Evolutionary conservation across 2,329 filamentous ascomycete genomes (phyloP).

Genomic region (Neocucurbitaria cava): DNA sequence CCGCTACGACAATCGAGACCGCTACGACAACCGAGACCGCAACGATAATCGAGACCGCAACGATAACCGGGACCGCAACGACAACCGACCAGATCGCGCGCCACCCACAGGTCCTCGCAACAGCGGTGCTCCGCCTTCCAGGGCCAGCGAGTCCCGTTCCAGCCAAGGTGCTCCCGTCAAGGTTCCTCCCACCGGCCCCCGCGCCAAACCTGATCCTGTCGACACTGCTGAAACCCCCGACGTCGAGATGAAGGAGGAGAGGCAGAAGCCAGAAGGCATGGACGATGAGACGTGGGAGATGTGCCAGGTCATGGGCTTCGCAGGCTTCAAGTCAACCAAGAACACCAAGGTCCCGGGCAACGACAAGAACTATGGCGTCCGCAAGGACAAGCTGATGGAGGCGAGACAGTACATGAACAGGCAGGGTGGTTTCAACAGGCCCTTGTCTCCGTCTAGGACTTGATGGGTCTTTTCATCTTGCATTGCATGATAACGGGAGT

Average conservation of each 20-base stretch:
- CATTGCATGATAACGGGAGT: no score
- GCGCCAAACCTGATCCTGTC: constrained; percentile 6
- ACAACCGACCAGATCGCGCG: constrained; percentile 12
- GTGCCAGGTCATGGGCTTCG: constrained; percentile 89
- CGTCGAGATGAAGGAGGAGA: constrained; percentile 37
- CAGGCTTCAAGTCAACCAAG: constrained; percentile 84
- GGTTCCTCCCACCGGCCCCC: constrained; percentile 16
- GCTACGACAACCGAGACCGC: no score
- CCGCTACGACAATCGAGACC: no score
- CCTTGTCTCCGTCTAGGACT: constrained; percentile 61
- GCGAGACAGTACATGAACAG: constrained; percentile 98
- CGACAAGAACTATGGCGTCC: constrained; percentile 74
- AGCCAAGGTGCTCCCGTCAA: constrained; percentile 11
- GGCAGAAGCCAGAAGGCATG: constrained; percentile 47
- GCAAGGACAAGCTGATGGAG: constrained; percentile 92
- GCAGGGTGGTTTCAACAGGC: constrained; percentile 80
- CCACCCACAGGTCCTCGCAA: constrained; percentile 39
- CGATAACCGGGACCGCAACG: constrained; percentile 10
- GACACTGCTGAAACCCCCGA: constrained; percentile 30
- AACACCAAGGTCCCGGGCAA: constrained; percentile 89
- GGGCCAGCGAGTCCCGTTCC: constrained; percentile 4
- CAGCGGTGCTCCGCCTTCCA: constrained; percentile 18
- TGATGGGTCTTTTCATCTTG: no score
- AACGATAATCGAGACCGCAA: no score
- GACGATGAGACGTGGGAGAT: constrained; percentile 76